These are phyloP conservation scores for Nakaseomyces nivariensis DNA, from an alignment of 1,139 yeast genomes.

Conservation along the genomic window DNA sequence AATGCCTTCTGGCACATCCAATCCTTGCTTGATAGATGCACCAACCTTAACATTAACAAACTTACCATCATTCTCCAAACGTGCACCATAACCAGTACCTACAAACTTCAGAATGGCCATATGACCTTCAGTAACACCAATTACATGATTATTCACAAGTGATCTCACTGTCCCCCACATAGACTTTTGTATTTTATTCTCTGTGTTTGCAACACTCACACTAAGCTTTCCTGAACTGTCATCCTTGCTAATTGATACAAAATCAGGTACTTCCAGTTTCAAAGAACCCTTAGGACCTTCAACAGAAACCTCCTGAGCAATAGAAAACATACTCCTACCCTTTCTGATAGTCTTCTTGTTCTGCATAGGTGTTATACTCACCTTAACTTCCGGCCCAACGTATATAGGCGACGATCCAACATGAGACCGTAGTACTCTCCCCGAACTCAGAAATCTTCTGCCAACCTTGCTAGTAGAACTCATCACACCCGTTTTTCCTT, in stretches of 20 bases:
- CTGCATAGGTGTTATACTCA: slow-evolving; percentile 31
- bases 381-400: slow-evolving; percentile 43
- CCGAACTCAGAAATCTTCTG: slow-evolving; percentile 31
- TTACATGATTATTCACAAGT: slow-evolving; percentile 61
- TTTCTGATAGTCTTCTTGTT: slow-evolving; percentile 50
- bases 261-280: slow-evolving; percentile 59
- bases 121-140: slow-evolving; percentile 91
- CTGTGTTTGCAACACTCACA: slow-evolving; percentile 50
- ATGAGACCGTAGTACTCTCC: slow-evolving; percentile 34
- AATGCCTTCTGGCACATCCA: slow-evolving; percentile 64
- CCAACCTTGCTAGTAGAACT: not conserved
- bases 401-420: slow-evolving; percentile 54
- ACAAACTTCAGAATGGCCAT: slow-evolving; percentile 78
- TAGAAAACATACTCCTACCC: slow-evolving; percentile 49
- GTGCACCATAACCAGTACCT: slow-evolving; percentile 95
- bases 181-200: slow-evolving; percentile 60
- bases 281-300: slow-evolving; percentile 75
- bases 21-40: slow-evolving; percentile 60
- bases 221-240: slow-evolving; percentile 34
- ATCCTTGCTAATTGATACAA: slow-evolving; percentile 38
- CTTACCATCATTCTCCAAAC: slow-evolving; percentile 45
- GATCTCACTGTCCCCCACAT: slow-evolving; percentile 96
- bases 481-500: not conserved
- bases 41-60: slow-evolving; percentile 74
- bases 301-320: slow-evolving; percentile 56